A percentile compares a stretch with the other conserved stretches of the same genome.
Evolutionary conservation across 2,329 filamentous ascomycete genomes (phyloP).

Genomic region (Mycosphaerella sp.): DNA sequence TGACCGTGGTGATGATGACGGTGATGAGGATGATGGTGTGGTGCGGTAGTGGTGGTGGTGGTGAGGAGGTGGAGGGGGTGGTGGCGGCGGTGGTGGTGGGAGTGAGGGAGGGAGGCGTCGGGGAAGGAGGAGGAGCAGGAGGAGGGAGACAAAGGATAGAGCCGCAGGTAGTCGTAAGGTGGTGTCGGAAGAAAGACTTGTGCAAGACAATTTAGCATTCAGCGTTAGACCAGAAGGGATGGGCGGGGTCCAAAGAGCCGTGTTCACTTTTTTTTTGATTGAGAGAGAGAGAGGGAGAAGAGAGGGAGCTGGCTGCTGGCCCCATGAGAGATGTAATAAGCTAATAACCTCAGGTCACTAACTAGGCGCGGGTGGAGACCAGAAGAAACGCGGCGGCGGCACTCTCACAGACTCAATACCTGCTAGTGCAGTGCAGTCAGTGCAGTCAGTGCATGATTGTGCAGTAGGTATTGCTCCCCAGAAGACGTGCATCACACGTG

Average conservation of each 20-base stretch:
- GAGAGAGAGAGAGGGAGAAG: no score
- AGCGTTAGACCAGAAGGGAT: constrained; percentile 1
- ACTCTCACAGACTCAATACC: neutral
- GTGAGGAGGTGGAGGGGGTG: no score
- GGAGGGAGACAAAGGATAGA: neutral
- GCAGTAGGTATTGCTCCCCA: neutral
- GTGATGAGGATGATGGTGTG: no score
- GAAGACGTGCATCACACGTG: neutral
- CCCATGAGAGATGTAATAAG: neutral
- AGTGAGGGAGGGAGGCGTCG: no score
- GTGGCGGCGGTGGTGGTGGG: no score
- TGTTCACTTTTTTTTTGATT: neutral
- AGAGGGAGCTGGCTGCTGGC: neutral
- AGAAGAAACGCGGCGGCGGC: neutral
- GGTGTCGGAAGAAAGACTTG: neutral
- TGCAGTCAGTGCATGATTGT: no score
- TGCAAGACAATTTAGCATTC: constrained; percentile 7
- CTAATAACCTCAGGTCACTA: no score
- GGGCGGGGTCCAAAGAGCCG: constrained; percentile 5
- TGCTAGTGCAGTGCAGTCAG: no score
- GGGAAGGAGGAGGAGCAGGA: no score
- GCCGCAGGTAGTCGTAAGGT: no score
- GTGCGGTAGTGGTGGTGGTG: no score
- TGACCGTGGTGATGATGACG: no score
- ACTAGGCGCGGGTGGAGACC: neutral